phyloP scores from a whole-genome alignment of 306 rosid species.

The Canavalia ensiformis region DNA sequence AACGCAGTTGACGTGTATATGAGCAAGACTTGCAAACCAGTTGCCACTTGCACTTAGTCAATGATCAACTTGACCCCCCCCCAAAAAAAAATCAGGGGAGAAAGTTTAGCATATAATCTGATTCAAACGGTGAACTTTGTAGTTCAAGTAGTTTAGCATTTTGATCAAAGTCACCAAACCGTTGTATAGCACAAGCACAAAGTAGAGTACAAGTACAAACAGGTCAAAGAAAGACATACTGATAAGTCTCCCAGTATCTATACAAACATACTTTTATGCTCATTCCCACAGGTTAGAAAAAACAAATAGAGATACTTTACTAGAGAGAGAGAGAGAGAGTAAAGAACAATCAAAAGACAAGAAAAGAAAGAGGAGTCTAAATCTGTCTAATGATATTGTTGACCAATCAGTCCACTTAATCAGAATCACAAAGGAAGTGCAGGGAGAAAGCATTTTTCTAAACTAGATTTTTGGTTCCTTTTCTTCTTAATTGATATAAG shows the following conservation, averaged over 20 bases:
- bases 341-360: slow-evolving; percentile 67
- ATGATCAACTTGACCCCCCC: slow-evolving; percentile 11
- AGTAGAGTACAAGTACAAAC: slow-evolving; percentile 49
- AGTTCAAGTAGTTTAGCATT: slow-evolving; percentile 21
- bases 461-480: slow-evolving; percentile 48
- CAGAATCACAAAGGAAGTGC: slow-evolving; percentile 57
- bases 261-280: slow-evolving; percentile 48
- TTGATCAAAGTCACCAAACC: slow-evolving; percentile 44
- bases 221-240: slow-evolving; percentile 53
- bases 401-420: slow-evolving; percentile 79
- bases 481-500: slow-evolving; percentile 52
- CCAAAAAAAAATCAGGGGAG: neutral
- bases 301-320: neutral
- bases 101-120: neutral
- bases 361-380: slow-evolving; percentile 77
- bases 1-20: slow-evolving; percentile 29
- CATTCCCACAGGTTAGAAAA: slow-evolving; percentile 45
- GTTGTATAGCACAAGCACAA: slow-evolving; percentile 51
- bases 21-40: neutral
- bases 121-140: slow-evolving; percentile 38
- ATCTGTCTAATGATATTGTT: slow-evolving; percentile 77
- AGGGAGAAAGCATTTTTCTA: slow-evolving; percentile 46
- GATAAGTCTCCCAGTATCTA: slow-evolving; percentile 35
- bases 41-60: slow-evolving; percentile 16
- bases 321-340: slow-evolving; percentile 34